These are phyloP conservation scores for Beta macrorhiza DNA, from an alignment of 179 eudicot genomes.

Conservation along the genomic window DNA sequence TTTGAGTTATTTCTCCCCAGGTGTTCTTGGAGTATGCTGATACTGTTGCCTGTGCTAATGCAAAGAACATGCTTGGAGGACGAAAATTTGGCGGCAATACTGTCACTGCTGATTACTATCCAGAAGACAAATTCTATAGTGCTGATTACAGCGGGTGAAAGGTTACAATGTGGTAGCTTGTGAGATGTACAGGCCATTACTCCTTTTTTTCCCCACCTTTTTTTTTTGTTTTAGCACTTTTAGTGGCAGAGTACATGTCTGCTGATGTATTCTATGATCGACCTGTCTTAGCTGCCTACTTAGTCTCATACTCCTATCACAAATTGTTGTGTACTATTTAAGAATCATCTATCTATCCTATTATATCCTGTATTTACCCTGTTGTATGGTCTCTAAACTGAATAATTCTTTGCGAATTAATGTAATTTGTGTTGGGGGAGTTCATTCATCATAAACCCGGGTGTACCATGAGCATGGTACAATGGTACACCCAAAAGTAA, in stretches of 20 bases:
- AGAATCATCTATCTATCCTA: no score
- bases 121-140: slow-evolving; percentile 58
- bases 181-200: slow-evolving; percentile 20
- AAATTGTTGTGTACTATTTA: no score
- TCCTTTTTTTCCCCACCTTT: neutral
- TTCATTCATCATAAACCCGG: no score
- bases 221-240: neutral
- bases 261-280: neutral
- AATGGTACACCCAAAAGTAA: no score
- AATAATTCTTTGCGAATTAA: neutral
- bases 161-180: neutral
- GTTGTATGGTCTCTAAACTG: neutral
- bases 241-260: neutral
- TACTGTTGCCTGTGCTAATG: slow-evolving; percentile 45
- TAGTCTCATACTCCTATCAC: neutral
- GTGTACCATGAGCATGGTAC: no score
- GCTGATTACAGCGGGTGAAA: slow-evolving; percentile 47
- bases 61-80: slow-evolving; percentile 69
- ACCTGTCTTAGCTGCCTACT: neutral
- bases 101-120: slow-evolving; percentile 70
- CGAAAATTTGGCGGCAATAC: slow-evolving; percentile 77
- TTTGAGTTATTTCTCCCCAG: slow-evolving; percentile 28
- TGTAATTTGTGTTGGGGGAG: no score
- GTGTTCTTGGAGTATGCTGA: slow-evolving; percentile 80
- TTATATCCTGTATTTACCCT: no score